Conservation (phyloP, 208 protist genomes). For the Trypanosoma mega region DNA sequence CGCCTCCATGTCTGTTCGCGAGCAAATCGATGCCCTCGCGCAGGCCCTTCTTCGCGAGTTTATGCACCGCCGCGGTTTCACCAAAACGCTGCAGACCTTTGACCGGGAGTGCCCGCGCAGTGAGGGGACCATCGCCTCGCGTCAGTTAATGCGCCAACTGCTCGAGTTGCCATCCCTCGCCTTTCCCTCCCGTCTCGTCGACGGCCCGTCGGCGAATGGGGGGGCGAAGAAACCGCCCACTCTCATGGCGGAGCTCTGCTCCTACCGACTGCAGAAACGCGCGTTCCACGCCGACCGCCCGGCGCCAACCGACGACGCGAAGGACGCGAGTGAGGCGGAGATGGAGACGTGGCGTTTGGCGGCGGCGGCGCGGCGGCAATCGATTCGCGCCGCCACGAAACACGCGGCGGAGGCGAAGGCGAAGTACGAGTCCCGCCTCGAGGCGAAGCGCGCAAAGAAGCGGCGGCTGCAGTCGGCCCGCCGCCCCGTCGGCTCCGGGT, state of each 20-base stretch:
- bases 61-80: constrained; percentile 79
- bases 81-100: constrained; percentile 59
- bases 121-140: constrained; percentile 67
- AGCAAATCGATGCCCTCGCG: constrained; percentile 72
- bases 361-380: constrained; percentile 19
- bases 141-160: constrained; percentile 71
- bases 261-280: constrained; percentile 65
- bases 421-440: constrained; percentile 27
- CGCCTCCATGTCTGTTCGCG: constrained; percentile 29
- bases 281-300: constrained; percentile 21
- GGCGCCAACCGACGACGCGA: neutral
- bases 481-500: neutral
- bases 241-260: constrained; percentile 83
- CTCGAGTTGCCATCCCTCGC: constrained; percentile 68
- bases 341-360: constrained; percentile 32
- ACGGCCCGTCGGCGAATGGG: neutral
- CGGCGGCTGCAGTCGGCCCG: constrained; percentile 10
- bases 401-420: constrained; percentile 28
- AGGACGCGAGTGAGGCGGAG: constrained; percentile 66
- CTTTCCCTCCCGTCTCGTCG: constrained; percentile 40
- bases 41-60: constrained; percentile 86
- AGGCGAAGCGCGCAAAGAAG: constrained; percentile 23
- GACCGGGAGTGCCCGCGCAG: constrained; percentile 71
- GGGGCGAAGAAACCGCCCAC: constrained; percentile 43
- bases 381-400: constrained; percentile 24